Percentiles rank a stretch among this genome's conserved stretches.
phyloP scores from a whole-genome alignment of 1,284 basidiomycete species.

The Gastroboletus turbinatus region DNA sequence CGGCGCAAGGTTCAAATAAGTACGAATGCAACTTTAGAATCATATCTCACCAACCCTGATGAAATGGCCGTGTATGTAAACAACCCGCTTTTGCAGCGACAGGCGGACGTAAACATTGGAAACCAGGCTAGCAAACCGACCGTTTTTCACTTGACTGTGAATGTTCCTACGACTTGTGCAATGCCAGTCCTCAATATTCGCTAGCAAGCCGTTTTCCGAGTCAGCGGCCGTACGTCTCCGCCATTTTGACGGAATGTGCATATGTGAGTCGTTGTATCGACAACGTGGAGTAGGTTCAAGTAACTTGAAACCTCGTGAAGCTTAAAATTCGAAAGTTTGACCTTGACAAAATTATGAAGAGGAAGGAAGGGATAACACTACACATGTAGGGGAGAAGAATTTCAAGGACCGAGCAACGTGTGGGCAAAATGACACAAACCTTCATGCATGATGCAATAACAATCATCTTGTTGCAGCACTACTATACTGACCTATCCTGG shows the following conservation, averaged over 20 bases:
- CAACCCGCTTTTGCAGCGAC: not conserved
- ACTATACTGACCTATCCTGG: not conserved
- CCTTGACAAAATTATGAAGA: not conserved
- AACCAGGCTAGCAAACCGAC: not conserved
- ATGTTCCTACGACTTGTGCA: not conserved
- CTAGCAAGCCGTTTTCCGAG: too few species aligned
- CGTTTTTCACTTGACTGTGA: not conserved
- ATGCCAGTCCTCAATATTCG: not conserved
- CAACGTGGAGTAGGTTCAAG: not conserved
- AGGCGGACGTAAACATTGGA: not conserved
- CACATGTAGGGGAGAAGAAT: not conserved
- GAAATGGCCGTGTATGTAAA: not conserved
- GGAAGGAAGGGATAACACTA: not conserved
- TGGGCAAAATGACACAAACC: not conserved
- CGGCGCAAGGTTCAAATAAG: not conserved
- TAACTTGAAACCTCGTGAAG: not conserved
- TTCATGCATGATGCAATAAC: not conserved
- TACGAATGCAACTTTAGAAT: not conserved
- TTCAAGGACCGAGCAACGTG: not conserved
- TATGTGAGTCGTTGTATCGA: not conserved
- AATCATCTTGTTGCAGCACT: not conserved
- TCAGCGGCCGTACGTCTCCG: not conserved
- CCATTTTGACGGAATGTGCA: not conserved
- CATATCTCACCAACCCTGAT: not conserved
- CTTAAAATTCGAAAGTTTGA: not conserved